Conservation (phyloP, 2,329 filamentous ascomycete genomes). For the Pyrenochaeta sp. region DNA sequence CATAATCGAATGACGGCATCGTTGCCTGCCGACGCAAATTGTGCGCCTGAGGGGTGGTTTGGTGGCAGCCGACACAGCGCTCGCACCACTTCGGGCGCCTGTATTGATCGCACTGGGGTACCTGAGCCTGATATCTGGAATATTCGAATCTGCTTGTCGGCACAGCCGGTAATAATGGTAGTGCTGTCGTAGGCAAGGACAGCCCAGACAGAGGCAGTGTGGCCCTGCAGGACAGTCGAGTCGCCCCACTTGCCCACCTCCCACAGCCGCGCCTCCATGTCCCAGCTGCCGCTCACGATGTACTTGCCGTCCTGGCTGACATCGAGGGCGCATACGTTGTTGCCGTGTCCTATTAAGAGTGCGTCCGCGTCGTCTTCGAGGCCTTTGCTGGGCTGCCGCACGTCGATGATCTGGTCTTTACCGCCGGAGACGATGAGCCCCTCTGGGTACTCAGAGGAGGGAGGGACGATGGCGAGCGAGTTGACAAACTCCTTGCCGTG, state of each 20-base stretch:
- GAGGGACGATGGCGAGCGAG: conserved; percentile 77
- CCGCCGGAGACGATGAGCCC: conserved; percentile 89
- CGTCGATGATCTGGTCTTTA: conserved; percentile 92
- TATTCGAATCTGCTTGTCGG: conserved; percentile 87
- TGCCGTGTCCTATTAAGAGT: conserved; percentile 82
- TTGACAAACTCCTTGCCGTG: conserved; percentile 90
- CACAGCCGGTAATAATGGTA: conserved; percentile 81
- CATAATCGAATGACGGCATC: conserved; percentile 89
- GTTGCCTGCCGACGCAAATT: conserved; percentile 95
- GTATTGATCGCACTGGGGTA: conserved; percentile 69
- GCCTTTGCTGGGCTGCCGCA: conserved; percentile 73
- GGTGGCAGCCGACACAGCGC: conserved; percentile 84
- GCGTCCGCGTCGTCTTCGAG: conserved; percentile 82
- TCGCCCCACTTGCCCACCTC: conserved; percentile 84
- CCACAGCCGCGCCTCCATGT: conserved; percentile 88
- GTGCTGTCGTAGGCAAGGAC: conserved; percentile 82
- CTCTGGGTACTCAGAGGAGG: conserved; percentile 73
- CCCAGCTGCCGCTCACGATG: conserved; percentile 94
- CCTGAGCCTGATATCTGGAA: conserved; percentile 73
- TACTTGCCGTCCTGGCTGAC: conserved; percentile 75
- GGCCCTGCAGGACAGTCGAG: conserved; percentile 74
- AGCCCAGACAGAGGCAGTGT: conserved; percentile 88
- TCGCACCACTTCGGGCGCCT: conserved; percentile 81
- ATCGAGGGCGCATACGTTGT: conserved; percentile 89
- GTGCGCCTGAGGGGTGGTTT: conserved; percentile 79